Evolutionary conservation across 345 rosid genomes (phyloP).

Genomic region (Trapa incisa): DNA sequence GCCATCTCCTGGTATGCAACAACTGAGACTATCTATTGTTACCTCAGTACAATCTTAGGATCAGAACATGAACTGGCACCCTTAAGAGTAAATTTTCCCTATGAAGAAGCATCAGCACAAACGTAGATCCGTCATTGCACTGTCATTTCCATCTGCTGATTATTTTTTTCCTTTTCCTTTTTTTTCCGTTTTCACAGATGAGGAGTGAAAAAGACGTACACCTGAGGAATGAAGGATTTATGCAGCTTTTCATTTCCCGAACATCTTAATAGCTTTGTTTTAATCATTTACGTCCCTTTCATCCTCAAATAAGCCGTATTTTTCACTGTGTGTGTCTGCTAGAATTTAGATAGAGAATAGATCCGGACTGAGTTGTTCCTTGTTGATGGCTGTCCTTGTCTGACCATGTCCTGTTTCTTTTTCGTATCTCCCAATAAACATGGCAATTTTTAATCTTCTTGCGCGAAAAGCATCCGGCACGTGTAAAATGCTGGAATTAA

Average conservation of each 20-base stretch:
- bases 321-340: background rate
- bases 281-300: background rate
- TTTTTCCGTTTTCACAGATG: background rate
- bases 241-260: background rate
- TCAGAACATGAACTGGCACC: background rate
- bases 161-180: background rate
- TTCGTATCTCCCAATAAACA: background rate
- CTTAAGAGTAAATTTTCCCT: too few relatives aligned
- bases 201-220: background rate
- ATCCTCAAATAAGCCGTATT: background rate
- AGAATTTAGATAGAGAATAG: background rate
- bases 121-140: too few relatives aligned
- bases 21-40: background rate
- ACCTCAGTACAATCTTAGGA: background rate
- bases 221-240: background rate
- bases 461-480: background rate
- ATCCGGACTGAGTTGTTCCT: background rate
- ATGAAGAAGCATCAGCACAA: too few relatives aligned
- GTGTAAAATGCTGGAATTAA: background rate
- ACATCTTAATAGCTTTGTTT: background rate
- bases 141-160: too few relatives aligned
- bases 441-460: background rate
- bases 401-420: background rate
- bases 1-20: background rate
- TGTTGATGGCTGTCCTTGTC: too few relatives aligned